Evolutionary conservation across 805 yeast species (phyloP).

Genomic region (Saccharomycopsis sp.): DNA sequence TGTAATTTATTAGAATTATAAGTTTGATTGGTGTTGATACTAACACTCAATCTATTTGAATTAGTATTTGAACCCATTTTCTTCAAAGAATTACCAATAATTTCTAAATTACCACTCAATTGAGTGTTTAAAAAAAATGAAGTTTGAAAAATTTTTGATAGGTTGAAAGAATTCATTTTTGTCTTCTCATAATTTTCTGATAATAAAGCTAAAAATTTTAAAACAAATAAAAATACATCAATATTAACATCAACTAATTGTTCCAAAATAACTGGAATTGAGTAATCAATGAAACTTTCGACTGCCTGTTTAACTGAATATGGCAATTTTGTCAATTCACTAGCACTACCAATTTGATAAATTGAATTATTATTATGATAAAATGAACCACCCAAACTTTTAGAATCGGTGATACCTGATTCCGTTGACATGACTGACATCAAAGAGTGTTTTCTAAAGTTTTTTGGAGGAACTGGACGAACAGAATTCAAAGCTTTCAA

Average conservation of each 20-base stretch:
- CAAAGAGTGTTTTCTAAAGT: constrained; percentile 10
- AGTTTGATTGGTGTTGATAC: constrained; percentile 5
- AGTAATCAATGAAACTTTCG: constrained; percentile 5
- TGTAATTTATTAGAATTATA: constrained; percentile 3
- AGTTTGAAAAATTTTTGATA: constrained; percentile 30
- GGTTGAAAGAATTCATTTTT: constrained; percentile 28
- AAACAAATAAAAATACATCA: constrained; percentile 10
- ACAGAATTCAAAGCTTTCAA: neutral
- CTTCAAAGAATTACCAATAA: neutral
- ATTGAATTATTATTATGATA: neutral
- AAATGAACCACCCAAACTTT: neutral
- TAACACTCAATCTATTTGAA: constrained; percentile 7
- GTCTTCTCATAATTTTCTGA: constrained; percentile 21
- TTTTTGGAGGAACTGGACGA: constrained; percentile 6
- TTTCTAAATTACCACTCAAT: constrained; percentile 5
- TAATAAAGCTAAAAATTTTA: constrained; percentile 7
- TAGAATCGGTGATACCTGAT: constrained; percentile 2
- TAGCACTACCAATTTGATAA: neutral
- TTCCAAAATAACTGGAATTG: neutral
- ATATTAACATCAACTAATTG: constrained; percentile 4
- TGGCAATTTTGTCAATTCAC: no score
- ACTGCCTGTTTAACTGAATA: constrained; percentile 2
- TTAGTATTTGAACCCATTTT: neutral
- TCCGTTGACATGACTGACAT: constrained; percentile 10
- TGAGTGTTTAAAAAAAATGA: constrained; percentile 22